Percentiles rank a stretch among this genome's conserved stretches.
phyloP scores from a whole-genome alignment of 306 rosid species.

The Inga oerstediana region DNA sequence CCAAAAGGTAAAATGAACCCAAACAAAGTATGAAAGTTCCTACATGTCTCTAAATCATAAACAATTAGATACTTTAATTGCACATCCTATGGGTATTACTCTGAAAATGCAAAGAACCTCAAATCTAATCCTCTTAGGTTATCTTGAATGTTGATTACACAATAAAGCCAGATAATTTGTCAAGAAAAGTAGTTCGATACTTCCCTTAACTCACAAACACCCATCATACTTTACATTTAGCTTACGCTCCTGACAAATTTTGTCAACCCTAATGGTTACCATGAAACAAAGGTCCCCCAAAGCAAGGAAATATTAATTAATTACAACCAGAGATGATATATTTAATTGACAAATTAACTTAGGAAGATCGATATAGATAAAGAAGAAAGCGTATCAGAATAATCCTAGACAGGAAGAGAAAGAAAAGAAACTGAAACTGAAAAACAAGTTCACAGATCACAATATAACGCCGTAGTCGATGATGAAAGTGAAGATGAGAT shows the following conservation, averaged over 20 bases:
- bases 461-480: background rate
- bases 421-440: conserved; percentile 26
- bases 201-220: background rate
- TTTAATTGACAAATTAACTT: background rate
- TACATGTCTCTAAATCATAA: background rate
- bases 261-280: conserved; percentile 11
- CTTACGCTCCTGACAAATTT: background rate
- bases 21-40: background rate
- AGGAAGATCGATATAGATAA: background rate
- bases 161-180: conserved; percentile 2
- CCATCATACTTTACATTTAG: background rate
- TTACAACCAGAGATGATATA: background rate
- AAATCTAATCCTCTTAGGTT: background rate
- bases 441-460: background rate
- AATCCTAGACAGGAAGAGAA: background rate
- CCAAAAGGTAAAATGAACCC: background rate
- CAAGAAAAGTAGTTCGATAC: background rate
- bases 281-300: background rate
- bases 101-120: background rate
- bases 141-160: background rate
- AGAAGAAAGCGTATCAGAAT: background rate
- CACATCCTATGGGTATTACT: background rate
- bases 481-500: background rate
- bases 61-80: background rate
- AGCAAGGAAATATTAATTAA: background rate